phyloP scores from a whole-genome alignment of 805 yeast species.

The Kodamaea hsintzibuensis region DNA sequence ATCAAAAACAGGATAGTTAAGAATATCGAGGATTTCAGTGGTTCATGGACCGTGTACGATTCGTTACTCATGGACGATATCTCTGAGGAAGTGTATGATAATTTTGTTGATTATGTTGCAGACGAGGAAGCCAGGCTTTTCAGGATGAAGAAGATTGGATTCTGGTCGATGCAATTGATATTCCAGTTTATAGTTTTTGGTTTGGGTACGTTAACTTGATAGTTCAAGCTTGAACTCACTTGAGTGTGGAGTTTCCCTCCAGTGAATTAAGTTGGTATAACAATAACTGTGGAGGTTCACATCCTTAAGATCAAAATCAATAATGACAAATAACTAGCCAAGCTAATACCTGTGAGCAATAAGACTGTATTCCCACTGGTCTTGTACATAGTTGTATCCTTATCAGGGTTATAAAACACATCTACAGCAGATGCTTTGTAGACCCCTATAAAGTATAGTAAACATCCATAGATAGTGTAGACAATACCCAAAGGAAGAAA shows the following conservation, averaged over 20 bases:
- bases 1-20: slow-evolving; percentile 81
- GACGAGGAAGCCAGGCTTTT: slow-evolving; percentile 78
- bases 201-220: slow-evolving; percentile 57
- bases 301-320: slow-evolving; percentile 51
- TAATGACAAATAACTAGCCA: slow-evolving; percentile 51
- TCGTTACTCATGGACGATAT: slow-evolving; percentile 88
- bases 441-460: slow-evolving; percentile 43
- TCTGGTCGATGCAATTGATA: slow-evolving; percentile 87
- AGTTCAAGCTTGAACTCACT: too few species aligned
- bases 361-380: slow-evolving; percentile 66
- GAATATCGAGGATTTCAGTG: slow-evolving; percentile 80
- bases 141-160: slow-evolving; percentile 80
- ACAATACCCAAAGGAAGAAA: slow-evolving; percentile 68
- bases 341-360: slow-evolving; percentile 50
- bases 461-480: slow-evolving; percentile 59
- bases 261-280: too few species aligned
- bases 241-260: too few species aligned
- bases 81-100: slow-evolving; percentile 85
- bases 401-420: slow-evolving; percentile 37
- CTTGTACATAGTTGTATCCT: slow-evolving; percentile 44
- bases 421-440: slow-evolving; percentile 35
- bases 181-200: slow-evolving; percentile 83
- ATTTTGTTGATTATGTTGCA: slow-evolving; percentile 83
- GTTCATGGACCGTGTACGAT: slow-evolving; percentile 96
- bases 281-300: too few species aligned